These are phyloP conservation scores for Melocanna baccifera DNA, from an alignment of 176 grass and related monocot genomes.

Conservation along the genomic window DNA sequence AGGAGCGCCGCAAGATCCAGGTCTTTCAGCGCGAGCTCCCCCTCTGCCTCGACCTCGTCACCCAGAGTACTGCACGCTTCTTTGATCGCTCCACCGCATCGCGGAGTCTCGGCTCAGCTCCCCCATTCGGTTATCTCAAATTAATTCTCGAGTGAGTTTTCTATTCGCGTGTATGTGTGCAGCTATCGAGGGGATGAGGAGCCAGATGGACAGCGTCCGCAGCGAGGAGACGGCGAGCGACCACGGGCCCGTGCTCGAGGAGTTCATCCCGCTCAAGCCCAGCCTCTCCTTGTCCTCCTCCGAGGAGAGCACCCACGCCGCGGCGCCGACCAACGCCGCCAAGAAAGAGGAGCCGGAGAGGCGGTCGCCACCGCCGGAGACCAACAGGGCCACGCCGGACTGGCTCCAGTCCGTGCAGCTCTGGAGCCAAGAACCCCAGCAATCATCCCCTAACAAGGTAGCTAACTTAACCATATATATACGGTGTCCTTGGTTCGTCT, in stretches of 20 bases:
- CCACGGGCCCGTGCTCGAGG: conserved; percentile 69
- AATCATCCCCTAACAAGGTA: conserved; percentile 31
- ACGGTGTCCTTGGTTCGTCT: not conserved
- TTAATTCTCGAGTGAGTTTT: not conserved
- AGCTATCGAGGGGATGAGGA: conserved; percentile 70
- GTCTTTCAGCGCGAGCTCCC: conserved; percentile 90
- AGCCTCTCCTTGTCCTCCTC: conserved; percentile 48
- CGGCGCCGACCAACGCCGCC: not conserved
- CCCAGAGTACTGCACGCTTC: conserved; percentile 37
- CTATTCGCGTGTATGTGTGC: not conserved
- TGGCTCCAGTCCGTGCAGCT: conserved; percentile 88
- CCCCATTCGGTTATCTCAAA: no score
- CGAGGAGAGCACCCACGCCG: conserved; percentile 34
- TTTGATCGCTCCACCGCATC: not conserved
- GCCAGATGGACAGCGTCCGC: conserved; percentile 49
- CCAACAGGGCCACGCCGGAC: conserved; percentile 43
- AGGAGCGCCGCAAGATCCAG: conserved; percentile 78
- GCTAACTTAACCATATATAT: not conserved
- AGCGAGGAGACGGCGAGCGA: conserved; percentile 51
- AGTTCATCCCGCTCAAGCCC: conserved; percentile 94
- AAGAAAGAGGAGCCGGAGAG: conserved; percentile 9
- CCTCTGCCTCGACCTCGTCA: conserved; percentile 80
- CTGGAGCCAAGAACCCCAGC: conserved; percentile 48
- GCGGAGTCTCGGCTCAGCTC: not conserved
- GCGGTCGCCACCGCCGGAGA: not conserved